phyloP scores from a whole-genome alignment of 139 green algal species.

The Nannochloris sp. region DNA sequence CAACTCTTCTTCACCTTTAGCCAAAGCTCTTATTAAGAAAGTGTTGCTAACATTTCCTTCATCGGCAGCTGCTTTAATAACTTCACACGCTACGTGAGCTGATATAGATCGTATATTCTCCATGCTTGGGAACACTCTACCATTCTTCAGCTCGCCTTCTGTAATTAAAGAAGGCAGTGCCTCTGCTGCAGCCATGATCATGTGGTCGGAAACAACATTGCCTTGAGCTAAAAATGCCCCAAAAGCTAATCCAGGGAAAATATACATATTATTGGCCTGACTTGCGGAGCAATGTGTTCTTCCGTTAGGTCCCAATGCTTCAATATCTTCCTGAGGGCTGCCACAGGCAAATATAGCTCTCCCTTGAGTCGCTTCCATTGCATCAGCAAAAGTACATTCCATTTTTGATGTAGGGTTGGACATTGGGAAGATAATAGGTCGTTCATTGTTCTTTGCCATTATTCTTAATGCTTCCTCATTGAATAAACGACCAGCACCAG shows the following conservation, averaged over 20 bases:
- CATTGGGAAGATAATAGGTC: slow-evolving; percentile 86
- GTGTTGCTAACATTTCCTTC: slow-evolving; percentile 37
- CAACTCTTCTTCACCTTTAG: slow-evolving; percentile 3
- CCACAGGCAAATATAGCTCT: slow-evolving; percentile 67
- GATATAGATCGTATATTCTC: slow-evolving; percentile 40
- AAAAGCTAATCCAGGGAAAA: slow-evolving; percentile 58
- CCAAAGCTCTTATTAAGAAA: not conserved
- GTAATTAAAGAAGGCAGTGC: slow-evolving; percentile 38
- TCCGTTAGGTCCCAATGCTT: slow-evolving; percentile 23
- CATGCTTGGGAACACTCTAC: slow-evolving; percentile 32
- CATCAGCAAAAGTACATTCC: slow-evolving; percentile 82
- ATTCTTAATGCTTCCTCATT: slow-evolving; percentile 42
- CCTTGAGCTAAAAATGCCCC: slow-evolving; percentile 34
- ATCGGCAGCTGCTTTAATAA: slow-evolving; percentile 46
- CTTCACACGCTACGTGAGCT: slow-evolving; percentile 38
- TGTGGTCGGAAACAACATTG: slow-evolving; percentile 38
- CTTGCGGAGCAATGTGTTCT: not conserved
- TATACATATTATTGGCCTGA: slow-evolving; percentile 79
- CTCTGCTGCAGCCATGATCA: slow-evolving; percentile 62
- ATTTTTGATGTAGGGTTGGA: slow-evolving; percentile 80
- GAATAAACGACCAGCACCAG: slow-evolving; percentile 57
- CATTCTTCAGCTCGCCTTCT: slow-evolving; percentile 42
- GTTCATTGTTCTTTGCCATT: slow-evolving; percentile 55
- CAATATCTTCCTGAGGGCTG: slow-evolving; percentile 52
- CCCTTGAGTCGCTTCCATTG: slow-evolving; percentile 28